Conservation (phyloP, 768 basidiomycete species). For the Coprinellus aureogranulatus region DNA sequence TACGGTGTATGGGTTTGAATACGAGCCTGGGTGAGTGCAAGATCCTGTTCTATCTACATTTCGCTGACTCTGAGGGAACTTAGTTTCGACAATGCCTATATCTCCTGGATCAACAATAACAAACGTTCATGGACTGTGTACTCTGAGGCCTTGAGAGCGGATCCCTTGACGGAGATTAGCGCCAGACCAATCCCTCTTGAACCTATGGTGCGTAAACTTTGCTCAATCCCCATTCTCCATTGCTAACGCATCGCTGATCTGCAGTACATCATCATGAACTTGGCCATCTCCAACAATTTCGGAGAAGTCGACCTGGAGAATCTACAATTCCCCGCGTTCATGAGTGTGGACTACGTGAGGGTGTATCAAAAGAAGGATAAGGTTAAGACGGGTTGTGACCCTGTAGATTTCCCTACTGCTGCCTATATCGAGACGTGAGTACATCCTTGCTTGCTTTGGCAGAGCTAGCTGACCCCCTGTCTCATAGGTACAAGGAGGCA, state of each 20-base stretch:
- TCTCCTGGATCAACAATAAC: constrained; percentile 65
- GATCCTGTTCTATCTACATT: background rate
- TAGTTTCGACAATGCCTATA: constrained; percentile 53
- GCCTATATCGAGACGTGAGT: constrained; percentile 66
- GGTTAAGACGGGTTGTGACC: constrained; percentile 64
- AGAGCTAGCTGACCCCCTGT: constrained; percentile 8
- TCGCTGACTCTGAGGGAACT: background rate
- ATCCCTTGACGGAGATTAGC: constrained; percentile 49
- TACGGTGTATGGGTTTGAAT: constrained; percentile 46
- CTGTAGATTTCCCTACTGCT: constrained; percentile 62
- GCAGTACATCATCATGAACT: constrained; percentile 64
- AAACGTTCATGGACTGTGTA: constrained; percentile 57
- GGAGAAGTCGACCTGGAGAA: constrained; percentile 48
- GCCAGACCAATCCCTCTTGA: constrained; percentile 60
- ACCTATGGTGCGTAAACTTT: constrained; percentile 51
- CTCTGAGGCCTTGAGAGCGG: constrained; percentile 46
- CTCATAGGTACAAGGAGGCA: constrained; percentile 53
- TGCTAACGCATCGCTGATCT: background rate
- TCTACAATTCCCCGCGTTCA: constrained; percentile 49
- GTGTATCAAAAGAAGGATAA: constrained; percentile 56
- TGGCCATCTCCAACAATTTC: constrained; percentile 67
- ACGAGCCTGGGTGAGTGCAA: constrained; percentile 38
- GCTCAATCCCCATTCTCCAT: constrained; percentile 14
- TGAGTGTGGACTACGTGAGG: constrained; percentile 77
- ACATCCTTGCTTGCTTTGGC: constrained; percentile 12